These are phyloP conservation scores for Dionaea muscipula DNA, from an alignment of 179 eudicot genomes.

Conservation along the genomic window DNA sequence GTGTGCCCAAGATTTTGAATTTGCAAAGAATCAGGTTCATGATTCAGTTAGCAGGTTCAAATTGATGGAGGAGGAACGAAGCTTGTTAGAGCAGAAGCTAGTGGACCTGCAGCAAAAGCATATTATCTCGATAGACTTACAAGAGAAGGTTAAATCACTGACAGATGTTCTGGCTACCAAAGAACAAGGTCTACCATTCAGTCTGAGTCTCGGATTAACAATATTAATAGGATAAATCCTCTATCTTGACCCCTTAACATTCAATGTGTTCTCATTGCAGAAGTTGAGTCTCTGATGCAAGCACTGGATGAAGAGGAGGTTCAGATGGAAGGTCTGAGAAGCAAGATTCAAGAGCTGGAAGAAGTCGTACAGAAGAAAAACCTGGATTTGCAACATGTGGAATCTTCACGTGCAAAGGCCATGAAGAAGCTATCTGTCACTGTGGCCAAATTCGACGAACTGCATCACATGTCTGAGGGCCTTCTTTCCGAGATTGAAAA, in stretches of 20 bases:
- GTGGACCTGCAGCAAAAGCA: conserved; percentile 41
- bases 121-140: conserved; percentile 32
- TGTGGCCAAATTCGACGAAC: conserved; percentile 89
- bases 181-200: conserved; percentile 56
- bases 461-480: conserved; percentile 71
- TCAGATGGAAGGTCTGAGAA: conserved; percentile 66
- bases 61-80: conserved; percentile 36
- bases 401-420: conserved; percentile 74
- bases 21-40: conserved; percentile 29
- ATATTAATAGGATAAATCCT: conserved; percentile 1
- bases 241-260: conserved; percentile 6
- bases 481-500: conserved; percentile 90
- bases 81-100: conserved; percentile 39
- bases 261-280: conserved; percentile 29
- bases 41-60: conserved; percentile 41
- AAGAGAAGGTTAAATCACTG: conserved; percentile 47
- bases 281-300: conserved; percentile 78
- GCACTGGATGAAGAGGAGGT: conserved; percentile 94
- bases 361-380: conserved; percentile 40
- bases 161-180: conserved; percentile 44
- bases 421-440: conserved; percentile 71
- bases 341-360: conserved; percentile 47
- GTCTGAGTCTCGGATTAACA: background rate
- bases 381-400: conserved; percentile 50
- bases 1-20: conserved; percentile 48